Base-by-base conservation (phyloP, 23 red algal species). In the Gracilaria vermiculophylla region DNA sequence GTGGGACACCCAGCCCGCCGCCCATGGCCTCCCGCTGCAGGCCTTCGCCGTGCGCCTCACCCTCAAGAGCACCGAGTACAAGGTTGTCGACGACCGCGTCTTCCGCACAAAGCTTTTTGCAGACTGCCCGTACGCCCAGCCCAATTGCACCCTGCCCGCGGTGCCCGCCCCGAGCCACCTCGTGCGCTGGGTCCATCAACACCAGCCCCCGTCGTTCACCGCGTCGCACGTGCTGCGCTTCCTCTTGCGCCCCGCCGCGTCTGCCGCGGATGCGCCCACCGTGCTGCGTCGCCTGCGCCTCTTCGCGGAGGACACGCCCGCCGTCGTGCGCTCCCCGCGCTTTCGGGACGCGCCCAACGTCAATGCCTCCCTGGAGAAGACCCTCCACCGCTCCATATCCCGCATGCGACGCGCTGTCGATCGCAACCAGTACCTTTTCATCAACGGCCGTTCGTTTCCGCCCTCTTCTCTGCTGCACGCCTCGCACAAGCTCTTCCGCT, bases 61-160 rank as follows among this genome's bases (percentile, higher is more conserved):
- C 3, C 44, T 98, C 32, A 94, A 91, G 42, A 98, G 83, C 60
- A 94, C 95, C 37, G 95, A 98, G 60, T 98, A 94, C 57, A 80
- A 72, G 14, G 95, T 93, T 34, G 51, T 91, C 21, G 95, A 98
- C 73, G 84, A 95, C 52, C 67, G 64, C 23, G 54, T 76, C 9
- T 78, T 88, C 48, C 43, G 14, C 36, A 85, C 56, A 20, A 51
- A 54, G 55, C 91, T 94, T 45, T 94, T 89, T 55, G 33, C n/a
- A n/a, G 34, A 90, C 41, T 87, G 80, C 35, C 27, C 42, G 16
- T 87, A 77, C 73, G 69, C 61, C 23, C n/a, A n/a, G n/a, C n/a
- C n/a, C n/a, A n/a, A n/a, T n/a, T n/a, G n/a, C n/a, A n/a, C n/a
- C n/a, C n/a, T n/a, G n/a, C n/a, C n/a, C n/a, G n/a, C n/a, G n/a